Evolutionary conservation across 2,329 filamentous ascomycete genomes (phyloP).

Genomic region (Fusarium brachygibbosum): DNA sequence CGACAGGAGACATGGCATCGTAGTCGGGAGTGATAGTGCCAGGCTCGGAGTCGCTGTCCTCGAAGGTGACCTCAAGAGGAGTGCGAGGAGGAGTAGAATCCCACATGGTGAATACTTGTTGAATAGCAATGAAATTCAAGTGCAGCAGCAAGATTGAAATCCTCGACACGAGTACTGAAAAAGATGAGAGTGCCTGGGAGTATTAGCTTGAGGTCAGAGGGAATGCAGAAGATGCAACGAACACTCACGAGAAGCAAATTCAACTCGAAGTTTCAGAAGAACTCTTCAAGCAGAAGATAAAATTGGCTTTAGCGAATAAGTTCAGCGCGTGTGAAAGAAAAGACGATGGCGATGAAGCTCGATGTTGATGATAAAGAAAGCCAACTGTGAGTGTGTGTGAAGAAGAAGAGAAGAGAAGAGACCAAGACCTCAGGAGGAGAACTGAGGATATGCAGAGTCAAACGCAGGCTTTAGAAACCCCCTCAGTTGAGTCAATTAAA

Average conservation of each 20-base stretch:
- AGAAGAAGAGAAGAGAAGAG: background rate
- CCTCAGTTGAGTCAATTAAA: background rate
- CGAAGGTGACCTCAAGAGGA: slow-evolving; percentile 11
- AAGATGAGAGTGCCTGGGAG: background rate
- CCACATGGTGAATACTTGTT: slow-evolving; percentile 7
- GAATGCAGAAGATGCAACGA: background rate
- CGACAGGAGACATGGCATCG: slow-evolving; percentile 19
- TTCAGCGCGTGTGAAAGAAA: background rate
- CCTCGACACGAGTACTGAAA: slow-evolving; percentile 1
- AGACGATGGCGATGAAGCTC: background rate
- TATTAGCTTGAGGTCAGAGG: slow-evolving; percentile 1
- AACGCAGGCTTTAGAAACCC: background rate
- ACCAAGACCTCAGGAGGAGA: background rate
- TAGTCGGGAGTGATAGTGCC: slow-evolving; percentile 8
- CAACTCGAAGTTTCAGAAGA: background rate
- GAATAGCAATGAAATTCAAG: background rate
- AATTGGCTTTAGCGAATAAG: background rate
- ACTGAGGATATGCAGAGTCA: background rate
- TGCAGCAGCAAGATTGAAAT: background rate
- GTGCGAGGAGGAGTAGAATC: slow-evolving; percentile 8
- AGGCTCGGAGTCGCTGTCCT: slow-evolving; percentile 7
- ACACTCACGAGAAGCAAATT: slow-evolving; percentile 19
- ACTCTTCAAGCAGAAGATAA: background rate
- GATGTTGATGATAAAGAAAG: slow-evolving; percentile 3
- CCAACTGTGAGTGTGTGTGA: background rate